Conservation (phyloP, 83 land plant species). For the Thuja plicata region DNA sequence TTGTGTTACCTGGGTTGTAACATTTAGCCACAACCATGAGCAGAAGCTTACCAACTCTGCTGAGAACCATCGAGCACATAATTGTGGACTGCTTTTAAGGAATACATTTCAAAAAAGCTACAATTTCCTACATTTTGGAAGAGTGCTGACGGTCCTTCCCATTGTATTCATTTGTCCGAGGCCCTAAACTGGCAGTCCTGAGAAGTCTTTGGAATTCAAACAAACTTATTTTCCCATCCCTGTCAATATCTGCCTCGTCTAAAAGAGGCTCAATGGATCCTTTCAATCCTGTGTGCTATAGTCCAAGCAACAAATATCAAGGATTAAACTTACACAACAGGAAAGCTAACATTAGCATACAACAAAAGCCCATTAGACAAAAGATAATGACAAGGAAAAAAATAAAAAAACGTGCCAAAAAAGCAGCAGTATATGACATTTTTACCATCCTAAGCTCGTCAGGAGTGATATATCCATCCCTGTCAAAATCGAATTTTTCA, state of each 20-base stretch:
- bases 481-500: constrained; percentile 89
- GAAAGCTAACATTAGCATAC: constrained; percentile 4
- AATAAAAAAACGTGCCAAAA: not conserved
- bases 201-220: constrained; percentile 72
- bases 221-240: constrained; percentile 80
- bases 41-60: not conserved
- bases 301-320: not conserved
- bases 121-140: constrained; percentile 23
- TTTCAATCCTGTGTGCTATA: constrained; percentile 75
- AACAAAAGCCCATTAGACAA: not conserved
- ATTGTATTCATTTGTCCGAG: constrained; percentile 38
- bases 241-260: constrained; percentile 87
- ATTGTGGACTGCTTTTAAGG: not conserved
- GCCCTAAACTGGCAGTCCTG: constrained; percentile 74
- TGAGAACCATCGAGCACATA: not conserved
- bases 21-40: not conserved
- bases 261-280: constrained; percentile 79
- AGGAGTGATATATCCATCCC: constrained; percentile 91
- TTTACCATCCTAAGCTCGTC: constrained; percentile 90
- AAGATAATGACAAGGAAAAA: not conserved
- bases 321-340: not conserved
- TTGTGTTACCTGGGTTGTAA: not conserved
- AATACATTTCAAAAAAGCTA: not conserved
- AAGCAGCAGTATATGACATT: constrained; percentile 2
- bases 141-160: constrained; percentile 21